Evolutionary conservation across 495 filamentous ascomycete species (phyloP).

Genomic region (Neurospora pannonica): DNA sequence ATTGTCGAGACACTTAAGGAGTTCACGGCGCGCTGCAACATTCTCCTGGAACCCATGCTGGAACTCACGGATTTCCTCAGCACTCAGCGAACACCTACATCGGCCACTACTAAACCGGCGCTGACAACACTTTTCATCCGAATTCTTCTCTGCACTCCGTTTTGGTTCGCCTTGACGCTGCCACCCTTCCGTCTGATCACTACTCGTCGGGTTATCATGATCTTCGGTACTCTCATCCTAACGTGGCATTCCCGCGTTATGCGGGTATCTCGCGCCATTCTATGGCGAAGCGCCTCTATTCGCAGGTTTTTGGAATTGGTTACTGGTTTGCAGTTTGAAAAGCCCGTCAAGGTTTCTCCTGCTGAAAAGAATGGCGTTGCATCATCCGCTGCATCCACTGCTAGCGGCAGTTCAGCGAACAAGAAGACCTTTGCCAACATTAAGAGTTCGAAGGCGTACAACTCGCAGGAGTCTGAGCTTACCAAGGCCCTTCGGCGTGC

Average conservation of each 20-base stretch:
- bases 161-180: conserved; percentile 77
- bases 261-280: conserved; percentile 71
- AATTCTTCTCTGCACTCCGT: conserved; percentile 74
- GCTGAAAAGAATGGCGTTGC: conserved; percentile 1
- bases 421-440: neutral
- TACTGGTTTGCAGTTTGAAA: conserved; percentile 69
- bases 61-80: conserved; percentile 88
- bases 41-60: conserved; percentile 79
- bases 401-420: conserved; percentile 4
- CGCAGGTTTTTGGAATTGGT: conserved; percentile 56
- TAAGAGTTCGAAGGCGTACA: conserved; percentile 6
- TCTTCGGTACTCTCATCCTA: conserved; percentile 68
- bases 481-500: conserved; percentile 25
- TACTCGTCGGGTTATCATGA: conserved; percentile 69
- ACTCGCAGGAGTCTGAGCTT: conserved; percentile 23
- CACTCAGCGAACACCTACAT: conserved; percentile 82
- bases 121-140: conserved; percentile 83
- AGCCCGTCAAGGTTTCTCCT: conserved; percentile 16
- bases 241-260: conserved; percentile 88
- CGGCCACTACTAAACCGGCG: conserved; percentile 84
- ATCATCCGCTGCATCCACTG: conserved; percentile 7
- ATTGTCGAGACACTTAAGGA: conserved; percentile 86
- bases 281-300: conserved; percentile 78
- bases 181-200: conserved; percentile 81
- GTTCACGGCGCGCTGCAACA: conserved; percentile 84